phyloP scores from a whole-genome alignment of 2,329 filamentous ascomycete species.

The Chrysoporthe cubensis region DNA sequence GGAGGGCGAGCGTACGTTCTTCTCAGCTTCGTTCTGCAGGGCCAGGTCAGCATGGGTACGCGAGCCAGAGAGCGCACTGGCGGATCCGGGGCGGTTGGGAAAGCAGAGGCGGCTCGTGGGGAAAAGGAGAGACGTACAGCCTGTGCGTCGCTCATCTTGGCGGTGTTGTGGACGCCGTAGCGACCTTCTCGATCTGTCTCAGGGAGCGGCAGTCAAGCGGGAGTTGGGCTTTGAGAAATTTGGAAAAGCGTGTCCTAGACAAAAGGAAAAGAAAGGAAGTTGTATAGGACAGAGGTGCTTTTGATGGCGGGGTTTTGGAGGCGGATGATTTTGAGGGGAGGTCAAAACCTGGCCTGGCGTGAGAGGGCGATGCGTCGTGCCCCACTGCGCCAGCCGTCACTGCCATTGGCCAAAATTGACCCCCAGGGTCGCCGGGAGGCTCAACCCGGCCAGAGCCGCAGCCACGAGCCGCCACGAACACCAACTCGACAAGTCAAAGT shows the following conservation, averaged over 20 bases:
- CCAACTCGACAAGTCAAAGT: background rate
- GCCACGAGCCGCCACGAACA: slow-evolving; percentile 2
- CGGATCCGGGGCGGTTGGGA: background rate
- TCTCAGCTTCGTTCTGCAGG: slow-evolving; percentile 77
- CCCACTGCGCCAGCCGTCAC: slow-evolving; percentile 11
- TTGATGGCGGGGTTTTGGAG: slow-evolving; percentile 25
- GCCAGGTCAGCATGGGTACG: slow-evolving; percentile 14
- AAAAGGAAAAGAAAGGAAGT: slow-evolving; percentile 14
- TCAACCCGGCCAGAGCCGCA: slow-evolving; percentile 2
- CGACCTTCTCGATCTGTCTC: slow-evolving; percentile 24
- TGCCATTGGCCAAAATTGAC: slow-evolving; percentile 9
- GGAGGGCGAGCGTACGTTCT: slow-evolving; percentile 68
- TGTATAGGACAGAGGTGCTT: slow-evolving; percentile 1
- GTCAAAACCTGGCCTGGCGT: slow-evolving; percentile 14
- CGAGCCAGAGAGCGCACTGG: background rate
- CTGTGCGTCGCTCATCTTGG: slow-evolving; percentile 84
- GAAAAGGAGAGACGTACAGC: slow-evolving; percentile 42
- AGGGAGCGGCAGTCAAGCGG: slow-evolving; percentile 15
- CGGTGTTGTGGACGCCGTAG: slow-evolving; percentile 32
- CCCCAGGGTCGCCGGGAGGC: background rate
- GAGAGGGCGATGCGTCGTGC: slow-evolving; percentile 17
- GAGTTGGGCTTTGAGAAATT: background rate
- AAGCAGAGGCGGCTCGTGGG: background rate
- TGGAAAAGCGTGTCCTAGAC: background rate
- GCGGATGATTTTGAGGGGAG: slow-evolving; percentile 24